Evolutionary conservation across 1,139 yeast species (phyloP), one percentile per base, ranked within the genome.

Genomic region (Hansenula sp.): DNA sequence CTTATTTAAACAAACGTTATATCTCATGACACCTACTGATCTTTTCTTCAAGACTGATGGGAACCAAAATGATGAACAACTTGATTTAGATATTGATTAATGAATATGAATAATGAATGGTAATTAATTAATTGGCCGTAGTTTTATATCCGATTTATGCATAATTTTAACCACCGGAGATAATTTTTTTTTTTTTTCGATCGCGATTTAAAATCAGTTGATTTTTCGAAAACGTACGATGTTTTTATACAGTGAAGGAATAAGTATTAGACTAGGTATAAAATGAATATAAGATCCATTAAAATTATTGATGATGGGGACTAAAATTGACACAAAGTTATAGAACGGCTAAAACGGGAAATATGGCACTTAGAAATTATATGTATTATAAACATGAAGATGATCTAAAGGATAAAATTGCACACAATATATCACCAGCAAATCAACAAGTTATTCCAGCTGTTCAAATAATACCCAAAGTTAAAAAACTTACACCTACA

Each of bases 311-410:
- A n/a, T n/a, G n/a, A n/a, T n/a, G n/a, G n/a, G n/a, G n/a, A n/a
- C n/a, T n/a, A n/a, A n/a, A n/a, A n/a, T n/a, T n/a, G n/a, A n/a
- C n/a, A n/a, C n/a, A n/a, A n/a, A n/a, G n/a, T n/a, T n/a, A n/a
- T n/a, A n/a, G n/a, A n/a, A 28, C 30, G 19, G 6, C 18, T 11
- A 17, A 27, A 19, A 12, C 19, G 7, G 19, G 14, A 11, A 44
- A n/a, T 1, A 69, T 71, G 77, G 77, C 77, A 1, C 55, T 71
- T 25, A 69, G 71, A 48, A 71, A 71, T 48, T 71, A 71, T 47
- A 61, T 71, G 42, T 71, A 71, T 50, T 61, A 57, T 44, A 69
- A 69, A 43, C 75, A 71, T 44, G 55, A 60, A 20, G 68, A 61
- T 42, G 48, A 51, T 4, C 35, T 55, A 6, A 60, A 59, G 8